These are phyloP conservation scores for Russula compacta DNA, from an alignment of 768 basidiomycete genomes.

Conservation along the genomic window DNA sequence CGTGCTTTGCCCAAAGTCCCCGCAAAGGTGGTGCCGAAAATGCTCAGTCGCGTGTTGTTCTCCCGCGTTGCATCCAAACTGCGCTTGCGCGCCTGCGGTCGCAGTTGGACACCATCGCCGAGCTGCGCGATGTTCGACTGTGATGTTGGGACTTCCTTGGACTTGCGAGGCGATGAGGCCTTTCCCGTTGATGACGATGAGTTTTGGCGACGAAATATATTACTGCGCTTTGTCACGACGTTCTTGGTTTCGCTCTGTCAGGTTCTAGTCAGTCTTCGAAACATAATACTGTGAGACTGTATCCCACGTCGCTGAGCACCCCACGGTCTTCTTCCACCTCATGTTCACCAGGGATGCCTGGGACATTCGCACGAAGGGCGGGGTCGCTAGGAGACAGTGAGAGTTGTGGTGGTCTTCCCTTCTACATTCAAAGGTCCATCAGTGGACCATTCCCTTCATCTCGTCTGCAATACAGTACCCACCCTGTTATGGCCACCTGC, in stretches of 20 bases:
- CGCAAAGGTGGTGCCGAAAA: slow-evolving; percentile 65
- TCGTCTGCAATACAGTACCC: neutral
- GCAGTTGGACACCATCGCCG: neutral
- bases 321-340: slow-evolving; percentile 44
- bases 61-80: slow-evolving; percentile 40
- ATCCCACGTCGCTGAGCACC: slow-evolving; percentile 60
- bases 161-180: slow-evolving; percentile 23
- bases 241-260: slow-evolving; percentile 43
- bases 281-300: neutral
- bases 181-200: slow-evolving; percentile 29
- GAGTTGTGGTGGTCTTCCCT: slow-evolving; percentile 43
- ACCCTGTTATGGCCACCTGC: neutral
- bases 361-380: slow-evolving; percentile 38
- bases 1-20: slow-evolving; percentile 55
- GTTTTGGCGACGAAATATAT: slow-evolving; percentile 54
- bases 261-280: neutral
- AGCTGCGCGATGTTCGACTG: slow-evolving; percentile 1
- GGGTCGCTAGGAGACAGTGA: slow-evolving; percentile 55
- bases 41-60: slow-evolving; percentile 49
- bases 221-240: slow-evolving; percentile 32
- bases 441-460: neutral
- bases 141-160: slow-evolving; percentile 24
- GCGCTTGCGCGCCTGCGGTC: slow-evolving; percentile 36
- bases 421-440: slow-evolving; percentile 23
- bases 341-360: slow-evolving; percentile 23